Evolutionary conservation across 2,329 filamentous ascomycete species (phyloP), one percentile per base, ranked within the genome.

Genomic region (Orbilia oligospora): DNA sequence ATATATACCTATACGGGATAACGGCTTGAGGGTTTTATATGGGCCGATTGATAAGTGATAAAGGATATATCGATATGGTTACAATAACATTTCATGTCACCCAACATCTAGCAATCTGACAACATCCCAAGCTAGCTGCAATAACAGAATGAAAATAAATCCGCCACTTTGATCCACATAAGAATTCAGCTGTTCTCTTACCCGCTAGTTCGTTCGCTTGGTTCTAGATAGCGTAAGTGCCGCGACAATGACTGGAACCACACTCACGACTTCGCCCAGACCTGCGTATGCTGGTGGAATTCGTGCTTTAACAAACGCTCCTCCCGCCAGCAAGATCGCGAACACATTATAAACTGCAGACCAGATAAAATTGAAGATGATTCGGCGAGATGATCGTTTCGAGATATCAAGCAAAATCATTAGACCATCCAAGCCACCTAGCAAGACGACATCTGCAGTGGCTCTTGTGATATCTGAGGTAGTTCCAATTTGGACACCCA

Each of bases 181-280:
- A 41, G 16, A 44, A 44, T 2, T 16, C 38, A 16, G 38, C 5
- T n/a, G 12, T 44, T 44, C 38, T n/a, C 38, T n/a, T 44, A 44
- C 46, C 6, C 18, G 4, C 53, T 58, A 58, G 22, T 38, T 14
- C 4, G 36, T 44, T 4, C 56, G 36, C 4, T 36, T 36, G 14
- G 18, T 16, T 24, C 49, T 73, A 3, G 41, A 22, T 8, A 76
- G 33, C 5, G 67, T 77, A 51, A 77, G 44, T 30, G 90, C 90
- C 51, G 87, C 87, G 5, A 86, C 82, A 80, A 93, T 87, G 2
- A 94, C 91, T 0, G 92, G 92, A 82, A 92, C 72, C 0, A 94
- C 90, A 81, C 92, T 93, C 0, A 93, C 90, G 36, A 94, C 83
- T 85, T 94, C 92, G 0, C 92, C 92, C 8, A 93, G 81, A 0